Percentiles rank a stretch among this genome's conserved stretches.
Conservation (phyloP, 345 rosid species). For the Carallia pectinifolia region DNA sequence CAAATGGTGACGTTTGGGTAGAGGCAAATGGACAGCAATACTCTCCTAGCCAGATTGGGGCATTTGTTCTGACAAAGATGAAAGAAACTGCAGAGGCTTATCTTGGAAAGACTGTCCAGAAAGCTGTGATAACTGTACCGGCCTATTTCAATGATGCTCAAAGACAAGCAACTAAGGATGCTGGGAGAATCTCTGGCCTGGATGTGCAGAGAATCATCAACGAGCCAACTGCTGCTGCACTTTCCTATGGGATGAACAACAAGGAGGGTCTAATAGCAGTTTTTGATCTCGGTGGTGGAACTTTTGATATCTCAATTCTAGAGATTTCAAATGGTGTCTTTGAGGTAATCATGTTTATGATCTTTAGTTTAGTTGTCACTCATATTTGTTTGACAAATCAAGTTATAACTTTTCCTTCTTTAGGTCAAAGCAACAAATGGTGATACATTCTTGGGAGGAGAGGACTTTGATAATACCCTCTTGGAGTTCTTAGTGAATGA, state of each 20-base stretch:
- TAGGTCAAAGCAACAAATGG: slow-evolving; percentile 43
- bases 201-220: slow-evolving; percentile 39
- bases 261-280: slow-evolving; percentile 41
- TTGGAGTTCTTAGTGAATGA: slow-evolving; percentile 33
- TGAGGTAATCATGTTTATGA: slow-evolving; percentile 19
- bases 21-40: slow-evolving; percentile 37
- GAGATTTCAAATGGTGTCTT: slow-evolving; percentile 42
- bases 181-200: slow-evolving; percentile 37
- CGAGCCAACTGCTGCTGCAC: slow-evolving; percentile 44
- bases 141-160: slow-evolving; percentile 45
- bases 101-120: slow-evolving; percentile 28
- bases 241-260: slow-evolving; percentile 38
- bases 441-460: slow-evolving; percentile 40
- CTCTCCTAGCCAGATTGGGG: slow-evolving; percentile 40
- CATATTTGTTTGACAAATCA: neutral
- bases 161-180: slow-evolving; percentile 42
- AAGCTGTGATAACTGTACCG: slow-evolving; percentile 39
- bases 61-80: slow-evolving; percentile 36
- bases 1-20: slow-evolving; percentile 44
- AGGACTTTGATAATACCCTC: slow-evolving; percentile 35
- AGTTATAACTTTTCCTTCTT: neutral
- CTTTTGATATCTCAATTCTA: slow-evolving; percentile 34
- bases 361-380: neutral
- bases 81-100: slow-evolving; percentile 39
- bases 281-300: slow-evolving; percentile 40